These are phyloP conservation scores for Guillardia theta DNA, from an alignment of 78 protist genomes.

Conservation along the genomic window DNA sequence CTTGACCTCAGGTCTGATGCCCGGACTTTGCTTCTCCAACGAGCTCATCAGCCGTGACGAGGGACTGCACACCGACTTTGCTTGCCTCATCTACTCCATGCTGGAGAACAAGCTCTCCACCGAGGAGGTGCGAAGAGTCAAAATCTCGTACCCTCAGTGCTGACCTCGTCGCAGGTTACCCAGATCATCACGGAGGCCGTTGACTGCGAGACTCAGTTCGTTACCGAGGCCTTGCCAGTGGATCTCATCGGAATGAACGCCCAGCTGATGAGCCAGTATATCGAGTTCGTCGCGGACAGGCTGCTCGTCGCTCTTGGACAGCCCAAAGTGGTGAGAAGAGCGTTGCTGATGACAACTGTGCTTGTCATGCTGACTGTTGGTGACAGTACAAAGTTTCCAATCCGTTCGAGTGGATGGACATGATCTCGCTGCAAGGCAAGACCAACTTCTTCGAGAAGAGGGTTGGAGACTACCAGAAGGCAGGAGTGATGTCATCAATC, in stretches of 20 bases:
- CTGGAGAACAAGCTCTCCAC: conserved; percentile 45
- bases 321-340: conserved; percentile 56
- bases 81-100: conserved; percentile 87
- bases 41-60: conserved; percentile 97
- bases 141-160: background rate
- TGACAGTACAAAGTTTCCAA: conserved; percentile 73
- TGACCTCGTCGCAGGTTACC: background rate
- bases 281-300: conserved; percentile 96
- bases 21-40: conserved; percentile 95
- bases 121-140: conserved; percentile 27
- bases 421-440: conserved; percentile 92
- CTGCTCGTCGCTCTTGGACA: conserved; percentile 85
- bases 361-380: background rate
- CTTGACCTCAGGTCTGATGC: conserved; percentile 51
- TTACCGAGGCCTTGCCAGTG: conserved; percentile 93
- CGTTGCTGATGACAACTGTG: background rate
- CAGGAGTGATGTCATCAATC: too few species aligned
- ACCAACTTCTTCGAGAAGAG: conserved; percentile 97
- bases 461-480: conserved; percentile 93
- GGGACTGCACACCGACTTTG: conserved; percentile 96
- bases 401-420: conserved; percentile 98
- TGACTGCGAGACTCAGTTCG: conserved; percentile 86
- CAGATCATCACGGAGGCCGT: conserved; percentile 89
- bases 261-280: conserved; percentile 90
- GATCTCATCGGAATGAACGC: conserved; percentile 95